phyloP scores from a whole-genome alignment of 2,329 filamentous ascomycete species.

The Alternaria tenuissima region DNA sequence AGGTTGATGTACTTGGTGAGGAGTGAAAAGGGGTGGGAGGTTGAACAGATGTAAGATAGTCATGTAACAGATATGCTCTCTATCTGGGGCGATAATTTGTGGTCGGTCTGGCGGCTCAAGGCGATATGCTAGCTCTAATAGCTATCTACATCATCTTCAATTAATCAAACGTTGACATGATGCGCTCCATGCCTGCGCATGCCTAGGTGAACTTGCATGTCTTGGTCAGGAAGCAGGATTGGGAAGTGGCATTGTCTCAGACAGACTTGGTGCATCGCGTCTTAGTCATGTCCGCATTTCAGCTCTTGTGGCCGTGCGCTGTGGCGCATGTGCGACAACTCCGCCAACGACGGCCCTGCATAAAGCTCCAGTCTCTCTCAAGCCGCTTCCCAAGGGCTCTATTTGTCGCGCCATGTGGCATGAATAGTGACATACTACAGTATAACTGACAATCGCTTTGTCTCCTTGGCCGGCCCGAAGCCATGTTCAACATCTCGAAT shows the following conservation, averaged over 20 bases:
- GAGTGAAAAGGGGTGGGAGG: not conserved
- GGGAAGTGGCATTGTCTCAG: not conserved
- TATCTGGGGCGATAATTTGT: not conserved
- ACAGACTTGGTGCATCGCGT: not conserved
- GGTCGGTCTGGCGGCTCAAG: not conserved
- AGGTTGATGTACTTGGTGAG: not conserved
- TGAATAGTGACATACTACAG: conserved; percentile 13
- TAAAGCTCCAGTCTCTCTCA: conserved; percentile 20
- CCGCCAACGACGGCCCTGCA: conserved; percentile 20
- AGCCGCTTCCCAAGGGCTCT: conserved; percentile 22
- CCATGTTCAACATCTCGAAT: conserved; percentile 68
- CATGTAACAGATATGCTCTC: not conserved
- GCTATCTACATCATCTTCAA: not conserved
- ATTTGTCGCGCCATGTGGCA: conserved; percentile 41
- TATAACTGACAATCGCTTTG: conserved; percentile 23
- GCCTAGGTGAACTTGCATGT: not conserved
- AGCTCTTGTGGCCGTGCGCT: conserved; percentile 20
- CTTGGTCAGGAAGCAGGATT: not conserved
- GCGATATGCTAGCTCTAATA: not conserved
- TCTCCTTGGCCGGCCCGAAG: conserved; percentile 27
- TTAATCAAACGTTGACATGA: not conserved
- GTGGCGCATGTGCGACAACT: conserved; percentile 17
- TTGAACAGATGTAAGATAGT: not conserved
- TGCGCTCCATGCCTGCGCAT: not conserved
- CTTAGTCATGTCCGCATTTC: conserved; percentile 10